Evolutionary conservation across 305 asterid genomes (phyloP), one percentile per base, ranked within the genome.

Genomic region (Plantago lanceolata): DNA sequence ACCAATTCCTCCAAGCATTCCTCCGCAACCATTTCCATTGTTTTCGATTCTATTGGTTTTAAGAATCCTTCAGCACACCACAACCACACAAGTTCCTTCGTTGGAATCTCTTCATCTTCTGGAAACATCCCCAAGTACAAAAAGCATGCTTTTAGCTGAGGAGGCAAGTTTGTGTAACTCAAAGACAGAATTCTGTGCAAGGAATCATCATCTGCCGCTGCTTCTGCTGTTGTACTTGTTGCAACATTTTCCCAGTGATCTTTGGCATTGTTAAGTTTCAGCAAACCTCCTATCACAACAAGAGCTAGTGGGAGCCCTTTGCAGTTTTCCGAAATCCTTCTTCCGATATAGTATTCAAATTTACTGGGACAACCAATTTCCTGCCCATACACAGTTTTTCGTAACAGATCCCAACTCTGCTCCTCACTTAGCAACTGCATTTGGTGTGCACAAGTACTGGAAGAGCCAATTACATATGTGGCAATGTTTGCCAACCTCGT

Each of bases 251-350:
- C 8, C 59, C 59, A 54, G 24, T 21, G 24, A 26, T 54, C 37
- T 54, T 0, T 14, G 5, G 19, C 0, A 19, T 8, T 24, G 0
- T 54, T 54, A 40, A 24, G 24, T 54, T 54, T 54, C 40, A 54
- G 59, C 12, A 54, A 18, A 24, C 59, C 59, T 17, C 37, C 16
- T 21, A 54, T 26, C 24, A 54, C 59, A 54, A 54, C 59, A 54
- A 54, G 40, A 21, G 59, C 58, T 4, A 54, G 59, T 2, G 59
- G 59, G 17, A 24, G 59, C 19, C 19, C 59, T 24, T 19, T 9
- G 12, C 59, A 54, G 37, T 12, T 54, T 24, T 6, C 3, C 1
- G 59, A 24, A 54, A 54, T 24, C 37, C 2, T 54, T 14, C 19
- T 16, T 54, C 59, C 59, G 3, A 54, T 12, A 20, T 26, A n/a